phyloP scores from a whole-genome alignment of 1,139 yeast species.

The Diutina rugosa region DNA sequence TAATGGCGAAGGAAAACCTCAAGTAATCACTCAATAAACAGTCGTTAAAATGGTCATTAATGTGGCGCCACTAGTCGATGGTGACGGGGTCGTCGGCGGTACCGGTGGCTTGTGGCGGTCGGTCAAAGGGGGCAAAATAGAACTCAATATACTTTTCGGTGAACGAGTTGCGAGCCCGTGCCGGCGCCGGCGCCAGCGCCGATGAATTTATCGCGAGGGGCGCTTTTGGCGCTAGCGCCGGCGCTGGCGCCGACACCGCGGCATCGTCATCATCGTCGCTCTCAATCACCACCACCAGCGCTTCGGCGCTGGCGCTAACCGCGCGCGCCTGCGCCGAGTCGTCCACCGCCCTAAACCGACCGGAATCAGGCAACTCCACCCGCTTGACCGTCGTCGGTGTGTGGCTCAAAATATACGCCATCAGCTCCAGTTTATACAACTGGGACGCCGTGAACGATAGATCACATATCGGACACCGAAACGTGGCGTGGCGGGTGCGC shows the following conservation, averaged over 20 bases:
- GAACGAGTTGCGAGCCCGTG: not conserved
- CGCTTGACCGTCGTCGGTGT: not conserved
- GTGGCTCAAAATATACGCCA: not conserved
- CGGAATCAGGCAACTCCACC: not conserved
- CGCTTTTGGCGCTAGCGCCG: not conserved
- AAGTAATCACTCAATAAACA: too few species aligned
- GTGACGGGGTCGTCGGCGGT: slow-evolving; percentile 1
- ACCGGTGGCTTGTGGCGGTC: not conserved
- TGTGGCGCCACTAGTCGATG: not conserved
- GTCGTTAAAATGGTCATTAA: too few species aligned
- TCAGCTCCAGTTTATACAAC: not conserved
- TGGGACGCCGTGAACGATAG: not conserved
- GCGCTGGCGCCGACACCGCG: not conserved
- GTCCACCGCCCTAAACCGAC: not conserved
- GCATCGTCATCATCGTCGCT: not conserved
- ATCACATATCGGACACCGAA: not conserved
- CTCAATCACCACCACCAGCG: not conserved
- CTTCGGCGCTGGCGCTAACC: not conserved
- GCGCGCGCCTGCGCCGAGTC: not conserved
- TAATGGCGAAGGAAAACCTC: too few species aligned
- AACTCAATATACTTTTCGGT: not conserved
- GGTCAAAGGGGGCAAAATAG: not conserved
- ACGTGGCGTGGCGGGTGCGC: not conserved
- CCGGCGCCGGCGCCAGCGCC: not conserved
- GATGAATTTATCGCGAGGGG: too few species aligned